Percentiles rank a stretch among this genome's conserved stretches.
These are phyloP conservation scores for Hanseniaspora mollemarum DNA, from an alignment of 805 yeast species.

Conservation along the genomic window DNA sequence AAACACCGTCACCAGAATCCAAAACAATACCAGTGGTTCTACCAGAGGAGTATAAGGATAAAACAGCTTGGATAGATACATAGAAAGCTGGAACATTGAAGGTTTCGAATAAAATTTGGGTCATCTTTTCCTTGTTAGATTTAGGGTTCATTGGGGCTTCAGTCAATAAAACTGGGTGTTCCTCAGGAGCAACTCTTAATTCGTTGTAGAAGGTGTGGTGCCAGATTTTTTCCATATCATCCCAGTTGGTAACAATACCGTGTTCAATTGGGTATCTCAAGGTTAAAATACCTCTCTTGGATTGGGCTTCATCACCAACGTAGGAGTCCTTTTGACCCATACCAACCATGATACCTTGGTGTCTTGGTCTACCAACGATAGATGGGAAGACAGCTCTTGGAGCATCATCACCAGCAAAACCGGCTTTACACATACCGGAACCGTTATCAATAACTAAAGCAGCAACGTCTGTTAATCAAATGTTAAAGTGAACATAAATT, in stretches of 20 bases:
- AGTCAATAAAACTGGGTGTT: conserved; percentile 97
- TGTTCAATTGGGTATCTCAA: conserved; percentile 99
- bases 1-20: conserved; percentile 99
- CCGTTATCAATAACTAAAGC: conserved; percentile 91
- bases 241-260: conserved; percentile 99
- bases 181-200: conserved; percentile 99
- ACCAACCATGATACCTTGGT: conserved; percentile 99
- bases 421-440: conserved; percentile 99
- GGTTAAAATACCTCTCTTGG: conserved; percentile 99
- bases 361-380: conserved; percentile 99
- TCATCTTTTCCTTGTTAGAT: conserved; percentile 99
- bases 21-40: conserved; percentile 99
- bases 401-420: conserved; percentile 99
- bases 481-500: conserved; percentile 1
- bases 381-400: conserved; percentile 99
- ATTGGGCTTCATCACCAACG: conserved; percentile 99
- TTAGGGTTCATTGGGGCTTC: conserved; percentile 99
- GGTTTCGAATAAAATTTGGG: conserved; percentile 97
- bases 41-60: conserved; percentile 97
- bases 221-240: conserved; percentile 99
- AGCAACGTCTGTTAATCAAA: conserved; percentile 29
- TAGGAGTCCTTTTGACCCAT: conserved; percentile 99
- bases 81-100: conserved; percentile 99
- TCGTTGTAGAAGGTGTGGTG: conserved; percentile 99
- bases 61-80: conserved; percentile 96